Percentiles rank a stretch among this genome's conserved stretches.
Conservation (phyloP, 2,329 filamentous ascomycete species). For the Graphilbum ipis-grandicollis region DNA sequence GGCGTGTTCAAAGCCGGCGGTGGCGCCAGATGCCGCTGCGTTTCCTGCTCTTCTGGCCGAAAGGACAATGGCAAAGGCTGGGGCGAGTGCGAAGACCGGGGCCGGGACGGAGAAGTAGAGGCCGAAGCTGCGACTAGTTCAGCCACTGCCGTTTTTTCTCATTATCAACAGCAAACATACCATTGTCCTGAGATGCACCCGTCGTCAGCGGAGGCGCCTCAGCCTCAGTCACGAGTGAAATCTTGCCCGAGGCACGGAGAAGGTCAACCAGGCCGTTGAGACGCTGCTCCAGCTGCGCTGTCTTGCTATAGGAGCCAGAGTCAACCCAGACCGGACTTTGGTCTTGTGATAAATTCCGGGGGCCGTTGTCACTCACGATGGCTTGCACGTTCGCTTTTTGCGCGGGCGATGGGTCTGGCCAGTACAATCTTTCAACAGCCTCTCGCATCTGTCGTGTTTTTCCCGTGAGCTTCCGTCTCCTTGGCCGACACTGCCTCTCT, state of each 20-base stretch:
- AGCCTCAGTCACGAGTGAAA: conserved; percentile 8
- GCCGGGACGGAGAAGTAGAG: no score
- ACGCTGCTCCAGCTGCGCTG: conserved; percentile 30
- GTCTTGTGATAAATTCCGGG: no score
- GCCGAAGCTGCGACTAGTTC: no score
- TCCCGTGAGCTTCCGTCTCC: no score
- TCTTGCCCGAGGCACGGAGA: conserved; percentile 24
- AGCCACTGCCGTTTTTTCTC: no score
- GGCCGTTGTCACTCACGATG: conserved; percentile 23
- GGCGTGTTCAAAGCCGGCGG: no score
- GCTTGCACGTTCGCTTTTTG: conserved; percentile 32
- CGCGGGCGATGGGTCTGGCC: conserved; percentile 29
- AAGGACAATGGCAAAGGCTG: no score
- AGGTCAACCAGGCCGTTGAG: conserved; percentile 31
- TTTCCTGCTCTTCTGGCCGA: no score
- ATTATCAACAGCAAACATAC: no score
- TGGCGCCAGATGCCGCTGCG: no score
- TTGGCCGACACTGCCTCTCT: background rate
- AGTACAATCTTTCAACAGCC: conserved; percentile 28
- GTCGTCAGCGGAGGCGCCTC: background rate
- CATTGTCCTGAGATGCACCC: no score
- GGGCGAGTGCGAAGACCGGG: no score
- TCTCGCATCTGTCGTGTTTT: conserved; percentile 21
- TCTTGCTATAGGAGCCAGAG: conserved; percentile 18
- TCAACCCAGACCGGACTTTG: background rate